A percentile compares a stretch with the other conserved stretches of the same genome.
Evolutionary conservation across 2,329 filamentous ascomycete genomes (phyloP).

Genomic region (Sporothrix euskadiensis): DNA sequence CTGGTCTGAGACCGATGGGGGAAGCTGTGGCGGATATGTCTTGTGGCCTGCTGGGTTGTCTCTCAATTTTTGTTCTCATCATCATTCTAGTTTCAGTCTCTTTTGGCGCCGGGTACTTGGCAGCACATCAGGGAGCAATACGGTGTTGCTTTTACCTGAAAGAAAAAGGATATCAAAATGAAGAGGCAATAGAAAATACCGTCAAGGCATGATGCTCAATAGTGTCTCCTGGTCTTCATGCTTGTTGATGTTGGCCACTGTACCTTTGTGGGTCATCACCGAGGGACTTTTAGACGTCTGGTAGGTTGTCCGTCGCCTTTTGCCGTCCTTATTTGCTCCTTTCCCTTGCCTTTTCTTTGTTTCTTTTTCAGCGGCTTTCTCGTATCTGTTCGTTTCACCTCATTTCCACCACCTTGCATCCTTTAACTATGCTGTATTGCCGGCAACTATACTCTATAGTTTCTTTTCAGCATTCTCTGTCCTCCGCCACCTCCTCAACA

Average conservation of each 20-base stretch:
- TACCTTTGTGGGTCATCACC: not conserved
- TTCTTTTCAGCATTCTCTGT: constrained; percentile 14
- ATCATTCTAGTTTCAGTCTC: not conserved
- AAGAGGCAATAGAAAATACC: not conserved
- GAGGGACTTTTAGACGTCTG: not conserved
- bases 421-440: not conserved
- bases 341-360: not conserved
- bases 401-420: not conserved
- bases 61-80: not conserved
- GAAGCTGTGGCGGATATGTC: not conserved
- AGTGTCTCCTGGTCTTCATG: not conserved
- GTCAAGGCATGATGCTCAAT: not conserved
- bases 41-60: not conserved
- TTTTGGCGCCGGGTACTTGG: not conserved
- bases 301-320: not conserved
- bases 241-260: not conserved
- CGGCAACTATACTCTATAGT: not conserved
- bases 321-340: not conserved
- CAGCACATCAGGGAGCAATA: not conserved
- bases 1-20: not conserved
- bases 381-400: not conserved
- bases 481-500: not conserved
- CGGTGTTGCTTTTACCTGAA: not conserved
- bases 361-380: not conserved
- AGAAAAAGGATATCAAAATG: not conserved